Evolutionary conservation across 73 alveolate genomes (phyloP).

Genomic region (Paramecium sexaurelia): DNA sequence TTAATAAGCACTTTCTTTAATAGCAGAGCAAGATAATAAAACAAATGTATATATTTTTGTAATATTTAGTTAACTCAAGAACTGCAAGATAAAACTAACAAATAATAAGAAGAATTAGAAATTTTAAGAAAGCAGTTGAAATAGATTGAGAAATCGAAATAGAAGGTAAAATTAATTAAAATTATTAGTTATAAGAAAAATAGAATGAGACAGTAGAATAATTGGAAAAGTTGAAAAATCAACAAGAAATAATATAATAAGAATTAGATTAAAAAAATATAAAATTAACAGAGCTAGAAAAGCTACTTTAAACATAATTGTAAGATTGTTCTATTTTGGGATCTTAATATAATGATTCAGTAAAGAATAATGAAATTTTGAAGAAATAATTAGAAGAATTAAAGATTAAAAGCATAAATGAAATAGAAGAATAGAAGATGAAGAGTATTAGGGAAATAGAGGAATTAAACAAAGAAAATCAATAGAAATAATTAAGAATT

Average conservation of each 20-base stretch:
- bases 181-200: not conserved
- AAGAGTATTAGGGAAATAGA: not conserved
- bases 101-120: not conserved
- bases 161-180: not conserved
- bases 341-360: not conserved
- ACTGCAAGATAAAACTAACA: not conserved
- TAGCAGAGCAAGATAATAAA: not conserved
- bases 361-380: not conserved
- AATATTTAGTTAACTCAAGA: not conserved
- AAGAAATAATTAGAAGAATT: not conserved
- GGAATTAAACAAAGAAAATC: not conserved
- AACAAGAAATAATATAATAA: not conserved
- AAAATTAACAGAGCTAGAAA: not conserved
- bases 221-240: not conserved
- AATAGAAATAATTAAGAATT: not conserved
- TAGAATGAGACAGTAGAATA: not conserved
- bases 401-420: not conserved
- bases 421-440: not conserved
- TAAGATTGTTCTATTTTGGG: not conserved
- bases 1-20: not conserved
- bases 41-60: not conserved
- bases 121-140: not conserved
- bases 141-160: not conserved
- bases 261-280: not conserved
- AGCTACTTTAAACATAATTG: not conserved